Evolutionary conservation across 208 protist genomes (phyloP).

Genomic region (Phytomonas francai): DNA sequence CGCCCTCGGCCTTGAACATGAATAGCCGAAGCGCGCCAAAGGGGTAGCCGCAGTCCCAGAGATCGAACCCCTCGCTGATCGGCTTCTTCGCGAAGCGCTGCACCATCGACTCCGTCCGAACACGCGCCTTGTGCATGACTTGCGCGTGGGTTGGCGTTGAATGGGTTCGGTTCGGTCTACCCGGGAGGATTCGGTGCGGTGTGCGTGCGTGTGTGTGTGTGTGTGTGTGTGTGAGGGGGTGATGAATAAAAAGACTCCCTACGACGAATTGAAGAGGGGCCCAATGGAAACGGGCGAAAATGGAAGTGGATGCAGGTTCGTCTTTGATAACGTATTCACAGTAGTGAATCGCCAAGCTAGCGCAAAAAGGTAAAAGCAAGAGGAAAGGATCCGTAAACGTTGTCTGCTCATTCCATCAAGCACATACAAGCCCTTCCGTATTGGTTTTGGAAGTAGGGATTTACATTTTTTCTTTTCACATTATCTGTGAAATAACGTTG

Average conservation of each 20-base stretch:
- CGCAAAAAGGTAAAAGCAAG: not conserved
- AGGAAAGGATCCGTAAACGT: not conserved
- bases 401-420: not conserved
- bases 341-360: not conserved
- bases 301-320: too few species aligned
- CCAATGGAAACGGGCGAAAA: too few species aligned
- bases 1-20: slow-evolving; percentile 82
- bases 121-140: slow-evolving; percentile 56
- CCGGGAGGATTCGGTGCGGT: not conserved
- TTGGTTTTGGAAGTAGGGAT: too few species aligned
- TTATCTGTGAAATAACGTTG: not conserved
- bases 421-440: not conserved
- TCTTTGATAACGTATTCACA: too few species aligned
- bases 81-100: slow-evolving; percentile 79
- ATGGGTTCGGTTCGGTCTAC: slow-evolving; percentile 1
- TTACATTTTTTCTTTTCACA: not conserved
- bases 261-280: too few species aligned
- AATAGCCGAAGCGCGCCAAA: slow-evolving; percentile 83
- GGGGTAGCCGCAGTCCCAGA: slow-evolving; percentile 86
- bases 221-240: too few species aligned
- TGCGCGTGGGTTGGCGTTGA: not conserved
- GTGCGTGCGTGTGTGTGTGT: not conserved
- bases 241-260: not conserved
- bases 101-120: slow-evolving; percentile 83
- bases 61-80: slow-evolving; percentile 80